phyloP scores from a whole-genome alignment of 805 yeast genomes.

The Millerozyma acaciae region DNA sequence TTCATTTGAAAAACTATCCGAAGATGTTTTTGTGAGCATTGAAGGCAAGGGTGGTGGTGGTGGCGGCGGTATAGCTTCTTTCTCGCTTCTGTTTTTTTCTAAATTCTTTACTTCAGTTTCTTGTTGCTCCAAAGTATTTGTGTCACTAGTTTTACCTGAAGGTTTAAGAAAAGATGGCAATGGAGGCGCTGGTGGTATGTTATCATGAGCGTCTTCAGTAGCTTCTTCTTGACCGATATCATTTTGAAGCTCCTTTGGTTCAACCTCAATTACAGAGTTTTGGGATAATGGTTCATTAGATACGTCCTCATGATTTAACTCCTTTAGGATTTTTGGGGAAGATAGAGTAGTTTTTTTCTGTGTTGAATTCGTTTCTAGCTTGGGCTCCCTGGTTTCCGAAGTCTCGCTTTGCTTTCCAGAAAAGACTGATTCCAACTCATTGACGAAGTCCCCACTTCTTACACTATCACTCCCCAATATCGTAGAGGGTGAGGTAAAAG shows the following conservation, averaged over 20 bases:
- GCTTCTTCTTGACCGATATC: neutral
- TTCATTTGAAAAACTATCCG: too few species aligned
- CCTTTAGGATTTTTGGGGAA: too few species aligned
- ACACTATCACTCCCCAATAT: neutral
- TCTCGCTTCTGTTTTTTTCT: neutral
- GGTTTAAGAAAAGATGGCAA: constrained; percentile 9
- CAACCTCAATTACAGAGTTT: too few species aligned
- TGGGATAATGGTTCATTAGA: too few species aligned
- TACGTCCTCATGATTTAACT: too few species aligned
- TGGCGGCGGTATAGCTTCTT: constrained; percentile 8
- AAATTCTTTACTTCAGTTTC: neutral
- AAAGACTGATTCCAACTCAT: constrained; percentile 13
- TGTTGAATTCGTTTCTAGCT: too few species aligned
- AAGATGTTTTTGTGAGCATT: constrained; percentile 4
- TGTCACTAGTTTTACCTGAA: neutral
- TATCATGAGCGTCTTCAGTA: neutral
- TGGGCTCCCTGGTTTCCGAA: too few species aligned
- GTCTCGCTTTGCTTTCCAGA: neutral
- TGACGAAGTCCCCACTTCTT: constrained; percentile 9
- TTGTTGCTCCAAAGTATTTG: neutral
- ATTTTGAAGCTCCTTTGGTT: too few species aligned
- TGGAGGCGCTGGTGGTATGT: constrained; percentile 12
- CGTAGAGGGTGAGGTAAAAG: constrained; percentile 4
- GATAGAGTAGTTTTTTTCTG: too few species aligned
- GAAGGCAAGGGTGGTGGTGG: constrained; percentile 19